phyloP scores from a whole-genome alignment of 345 rosid species.

The Rhodomyrtus tomentosa region DNA sequence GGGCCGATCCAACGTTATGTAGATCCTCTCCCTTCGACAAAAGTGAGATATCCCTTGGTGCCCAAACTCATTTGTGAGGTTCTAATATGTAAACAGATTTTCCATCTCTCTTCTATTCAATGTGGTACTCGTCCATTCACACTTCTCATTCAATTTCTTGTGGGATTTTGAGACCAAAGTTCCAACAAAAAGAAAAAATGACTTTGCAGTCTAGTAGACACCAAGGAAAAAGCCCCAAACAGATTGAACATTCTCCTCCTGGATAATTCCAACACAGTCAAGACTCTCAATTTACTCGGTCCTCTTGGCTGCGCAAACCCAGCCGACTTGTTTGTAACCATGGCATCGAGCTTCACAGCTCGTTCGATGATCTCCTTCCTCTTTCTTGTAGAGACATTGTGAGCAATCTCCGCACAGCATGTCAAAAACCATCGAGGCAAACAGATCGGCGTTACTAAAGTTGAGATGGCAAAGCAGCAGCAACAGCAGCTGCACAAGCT shows the following conservation, averaged over 20 bases:
- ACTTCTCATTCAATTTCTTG: too few relatives aligned
- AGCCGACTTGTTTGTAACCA: slow-evolving; percentile 54
- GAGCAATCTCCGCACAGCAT: slow-evolving; percentile 85
- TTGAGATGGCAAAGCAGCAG: background rate
- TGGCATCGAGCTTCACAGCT: slow-evolving; percentile 74
- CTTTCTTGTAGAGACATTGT: slow-evolving; percentile 65
- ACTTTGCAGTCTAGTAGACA: background rate
- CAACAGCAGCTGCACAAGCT: background rate
- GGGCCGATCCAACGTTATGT: too few relatives aligned
- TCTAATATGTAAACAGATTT: too few relatives aligned
- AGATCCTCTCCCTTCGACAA: too few relatives aligned
- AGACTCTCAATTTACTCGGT: slow-evolving; percentile 28
- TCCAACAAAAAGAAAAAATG: background rate
- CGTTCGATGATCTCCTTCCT: slow-evolving; percentile 71
- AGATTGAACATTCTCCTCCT: background rate
- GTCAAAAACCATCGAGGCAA: slow-evolving; percentile 19
- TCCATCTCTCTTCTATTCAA: too few relatives aligned
- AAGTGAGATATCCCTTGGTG: too few relatives aligned
- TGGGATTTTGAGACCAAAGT: too few relatives aligned
- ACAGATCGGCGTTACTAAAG: background rate
- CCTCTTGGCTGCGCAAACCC: slow-evolving; percentile 82
- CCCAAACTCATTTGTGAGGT: too few relatives aligned
- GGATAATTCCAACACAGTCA: background rate
- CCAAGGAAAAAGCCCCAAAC: background rate
- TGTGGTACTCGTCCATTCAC: too few relatives aligned